These are phyloP conservation scores for Diutina catenulata DNA, from an alignment of 1,139 yeast genomes.

Conservation along the genomic window DNA sequence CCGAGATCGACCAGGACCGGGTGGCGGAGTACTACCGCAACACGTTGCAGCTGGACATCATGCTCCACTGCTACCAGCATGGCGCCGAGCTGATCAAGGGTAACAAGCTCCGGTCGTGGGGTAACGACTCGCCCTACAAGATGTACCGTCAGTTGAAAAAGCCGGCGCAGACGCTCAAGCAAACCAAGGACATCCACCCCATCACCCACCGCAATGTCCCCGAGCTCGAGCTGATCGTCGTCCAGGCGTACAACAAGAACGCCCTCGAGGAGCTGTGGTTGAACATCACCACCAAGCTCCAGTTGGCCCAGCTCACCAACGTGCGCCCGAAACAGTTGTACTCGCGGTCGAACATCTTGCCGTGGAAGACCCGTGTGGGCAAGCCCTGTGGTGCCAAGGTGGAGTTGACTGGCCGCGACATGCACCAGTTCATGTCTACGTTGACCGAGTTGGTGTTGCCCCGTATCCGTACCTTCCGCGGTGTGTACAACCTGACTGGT, in stretches of 20 bases:
- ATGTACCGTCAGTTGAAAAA: conserved; percentile 62
- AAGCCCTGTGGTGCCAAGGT: conserved; percentile 89
- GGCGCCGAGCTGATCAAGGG: conserved; percentile 45
- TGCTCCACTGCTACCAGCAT: conserved; percentile 70
- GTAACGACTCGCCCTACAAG: conserved; percentile 81
- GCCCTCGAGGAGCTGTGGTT: conserved; percentile 66
- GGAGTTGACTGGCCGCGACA: conserved; percentile 65
- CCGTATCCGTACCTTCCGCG: conserved; percentile 77
- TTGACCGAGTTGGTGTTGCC: conserved; percentile 89
- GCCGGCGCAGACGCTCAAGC: conserved; percentile 54
- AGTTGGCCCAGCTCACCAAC: conserved; percentile 88
- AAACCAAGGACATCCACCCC: conserved; percentile 63
- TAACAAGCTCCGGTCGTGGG: conserved; percentile 74
- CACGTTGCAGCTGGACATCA: conserved; percentile 63
- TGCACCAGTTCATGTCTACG: conserved; percentile 78
- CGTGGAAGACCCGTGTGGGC: conserved; percentile 83
- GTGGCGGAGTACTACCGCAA: conserved; percentile 66
- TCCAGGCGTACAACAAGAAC: conserved; percentile 69
- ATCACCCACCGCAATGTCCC: conserved; percentile 64
- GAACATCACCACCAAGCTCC: conserved; percentile 69
- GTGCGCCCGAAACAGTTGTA: conserved; percentile 64
- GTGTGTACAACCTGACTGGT: conserved; percentile 67
- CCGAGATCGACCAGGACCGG: conserved; percentile 65
- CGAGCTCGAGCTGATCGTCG: conserved; percentile 45
- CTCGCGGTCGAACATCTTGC: conserved; percentile 71